Percentiles rank a stretch among this genome's conserved stretches.
phyloP scores from a whole-genome alignment of 129 eudicot species.

The Daucus carota region DH1_v3.0 NC_030385.2:37887001-37887500 shows the following conservation, averaged over 20 bases:
- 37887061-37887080: slow-evolving; percentile 3
- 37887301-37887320: neutral
- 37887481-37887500: neutral
- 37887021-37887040: neutral
- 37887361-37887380: neutral
- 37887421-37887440: neutral
- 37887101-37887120: neutral
- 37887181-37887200: slow-evolving; percentile 2
- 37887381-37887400: neutral
- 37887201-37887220: neutral
- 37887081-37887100: slow-evolving; percentile 3
- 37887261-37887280: neutral
- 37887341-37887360: neutral
- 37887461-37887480: neutral
- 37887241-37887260: neutral
- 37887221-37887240: neutral
- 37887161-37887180: slow-evolving; percentile 24
- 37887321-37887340: neutral
- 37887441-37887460: neutral
- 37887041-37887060: neutral
- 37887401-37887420: neutral
- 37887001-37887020: neutral
- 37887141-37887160: slow-evolving; percentile 17
- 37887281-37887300: neutral
- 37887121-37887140: neutral